These are phyloP conservation scores for Neckera pumila DNA, from an alignment of 225 moss, liverwort and hornwort species.

Conservation along the genomic window DNA sequence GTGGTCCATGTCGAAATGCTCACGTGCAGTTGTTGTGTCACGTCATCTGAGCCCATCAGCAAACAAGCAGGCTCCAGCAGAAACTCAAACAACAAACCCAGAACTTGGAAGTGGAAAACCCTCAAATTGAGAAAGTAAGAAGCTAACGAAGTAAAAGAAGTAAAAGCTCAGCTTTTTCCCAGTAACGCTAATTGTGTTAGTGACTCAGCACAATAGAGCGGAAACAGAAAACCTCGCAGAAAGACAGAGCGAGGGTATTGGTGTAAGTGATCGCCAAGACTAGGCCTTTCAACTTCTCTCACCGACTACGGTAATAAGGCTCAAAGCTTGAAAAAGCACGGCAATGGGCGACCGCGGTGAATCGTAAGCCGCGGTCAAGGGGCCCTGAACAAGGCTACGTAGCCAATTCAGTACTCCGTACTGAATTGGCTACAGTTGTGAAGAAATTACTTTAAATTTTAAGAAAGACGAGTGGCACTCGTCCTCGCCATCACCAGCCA, in stretches of 20 bases:
- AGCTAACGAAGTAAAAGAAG: not conserved
- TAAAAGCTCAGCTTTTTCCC: not conserved
- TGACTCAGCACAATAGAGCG: not conserved
- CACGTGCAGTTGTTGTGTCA: not conserved
- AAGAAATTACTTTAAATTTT: not conserved
- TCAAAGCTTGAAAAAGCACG: not conserved
- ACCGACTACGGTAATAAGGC: no score
- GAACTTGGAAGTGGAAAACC: not conserved
- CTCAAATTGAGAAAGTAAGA: not conserved
- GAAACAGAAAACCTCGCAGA: no score
- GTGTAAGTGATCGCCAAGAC: not conserved
- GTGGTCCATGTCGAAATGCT: constrained; percentile 21
- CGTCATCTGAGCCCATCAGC: not conserved
- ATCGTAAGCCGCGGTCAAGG: not conserved
- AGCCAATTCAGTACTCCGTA: no score
- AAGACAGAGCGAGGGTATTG: not conserved
- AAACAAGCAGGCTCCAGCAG: not conserved
- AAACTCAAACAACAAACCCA: not conserved
- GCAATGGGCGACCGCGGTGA: not conserved
- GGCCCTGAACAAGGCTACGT: no score
- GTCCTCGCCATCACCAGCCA: not conserved
- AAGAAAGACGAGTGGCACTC: not conserved
- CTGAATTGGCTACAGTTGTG: no score
- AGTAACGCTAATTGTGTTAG: not conserved
- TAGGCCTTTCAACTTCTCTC: not conserved